Base-by-base conservation (phyloP, 805 yeast genomes). In the Wickerhamomyces mucosus region DNA sequence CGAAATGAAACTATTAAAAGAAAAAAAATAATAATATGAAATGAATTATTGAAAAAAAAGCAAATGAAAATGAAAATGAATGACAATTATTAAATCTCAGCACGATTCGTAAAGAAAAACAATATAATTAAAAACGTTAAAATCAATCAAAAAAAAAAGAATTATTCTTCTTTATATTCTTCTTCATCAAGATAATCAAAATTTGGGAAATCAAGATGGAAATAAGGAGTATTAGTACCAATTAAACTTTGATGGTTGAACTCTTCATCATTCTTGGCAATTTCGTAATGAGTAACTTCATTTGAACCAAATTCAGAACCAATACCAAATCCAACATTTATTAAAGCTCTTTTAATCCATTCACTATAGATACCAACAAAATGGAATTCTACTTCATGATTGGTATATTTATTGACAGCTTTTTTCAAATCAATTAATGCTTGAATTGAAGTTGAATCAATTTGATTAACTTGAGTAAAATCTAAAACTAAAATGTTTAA, bases 381-480 rank as follows among this genome's bases (percentile, higher is more conserved):
- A 57, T 88, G 96, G 59, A 78, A 77, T 56, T 88, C 96, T 36
- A 85, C 88, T 43, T 80, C 85, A 36, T 79, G 64, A 50, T 83
- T 88, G 13, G 92, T 79, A 48, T 81, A 83, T 35, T 62, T 67
- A 55, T 76, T 75, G 29, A 85, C 55, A 12, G 85, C 75, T 44
- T 76, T 78, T 41, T 80, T 68, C 45, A 83, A 62, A 52, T 88
- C 96, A 30, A 77, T 73, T 35, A 88, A 62, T 3, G 78, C 65
- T 56, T 84, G 95, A 21, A 85, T 61, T 12, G 88, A 78, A 0
- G 96, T 82, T 7, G 83, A 67, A 54, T 88, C 96, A 24, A 77
- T 63, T 28, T 75, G 77, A 1, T 85, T 67, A 22, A 82, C 88
- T 38, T 77, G 70, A 3, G 85, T 71, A 51, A 88, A 80, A 55